Conservation (phyloP, 208 protist species). For the Leishmania tarentolae region DNA sequence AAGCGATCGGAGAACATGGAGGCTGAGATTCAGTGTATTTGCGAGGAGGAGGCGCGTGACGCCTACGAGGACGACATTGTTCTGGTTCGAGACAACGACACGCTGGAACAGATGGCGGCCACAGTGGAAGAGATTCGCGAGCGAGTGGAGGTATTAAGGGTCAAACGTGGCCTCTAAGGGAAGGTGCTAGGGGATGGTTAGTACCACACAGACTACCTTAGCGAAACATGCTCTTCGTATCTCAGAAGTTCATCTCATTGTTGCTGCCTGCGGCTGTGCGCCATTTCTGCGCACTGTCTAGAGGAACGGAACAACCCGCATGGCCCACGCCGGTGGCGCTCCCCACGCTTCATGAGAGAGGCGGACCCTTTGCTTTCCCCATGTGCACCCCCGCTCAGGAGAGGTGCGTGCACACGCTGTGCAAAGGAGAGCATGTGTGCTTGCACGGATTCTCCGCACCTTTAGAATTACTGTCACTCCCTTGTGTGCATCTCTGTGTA, state of each 20-base stretch:
- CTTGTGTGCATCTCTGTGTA: neutral
- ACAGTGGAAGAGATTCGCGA: conserved; percentile 83
- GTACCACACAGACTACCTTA: neutral
- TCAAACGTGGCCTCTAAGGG: conserved; percentile 24
- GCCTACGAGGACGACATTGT: conserved; percentile 93
- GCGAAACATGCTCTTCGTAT: neutral
- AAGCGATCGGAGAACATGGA: conserved; percentile 98
- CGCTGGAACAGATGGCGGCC: conserved; percentile 92
- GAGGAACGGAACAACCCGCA: neutral
- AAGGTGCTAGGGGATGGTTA: neutral
- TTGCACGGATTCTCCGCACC: neutral
- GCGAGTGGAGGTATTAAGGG: conserved; percentile 57
- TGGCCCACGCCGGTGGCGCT: neutral
- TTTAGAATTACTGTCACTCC: neutral
- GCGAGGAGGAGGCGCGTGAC: conserved; percentile 94
- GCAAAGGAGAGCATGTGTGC: neutral
- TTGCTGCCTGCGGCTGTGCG: neutral
- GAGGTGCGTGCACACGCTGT: neutral
- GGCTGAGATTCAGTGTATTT: conserved; percentile 97
- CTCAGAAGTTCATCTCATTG: neutral
- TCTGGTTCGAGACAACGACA: conserved; percentile 87
- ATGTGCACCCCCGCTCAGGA: neutral
- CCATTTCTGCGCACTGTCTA: neutral
- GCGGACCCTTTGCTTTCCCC: neutral
- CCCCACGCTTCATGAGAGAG: neutral